phyloP scores from a whole-genome alignment of 257 asterid genomes.

The Solanum virginianum region DNA sequence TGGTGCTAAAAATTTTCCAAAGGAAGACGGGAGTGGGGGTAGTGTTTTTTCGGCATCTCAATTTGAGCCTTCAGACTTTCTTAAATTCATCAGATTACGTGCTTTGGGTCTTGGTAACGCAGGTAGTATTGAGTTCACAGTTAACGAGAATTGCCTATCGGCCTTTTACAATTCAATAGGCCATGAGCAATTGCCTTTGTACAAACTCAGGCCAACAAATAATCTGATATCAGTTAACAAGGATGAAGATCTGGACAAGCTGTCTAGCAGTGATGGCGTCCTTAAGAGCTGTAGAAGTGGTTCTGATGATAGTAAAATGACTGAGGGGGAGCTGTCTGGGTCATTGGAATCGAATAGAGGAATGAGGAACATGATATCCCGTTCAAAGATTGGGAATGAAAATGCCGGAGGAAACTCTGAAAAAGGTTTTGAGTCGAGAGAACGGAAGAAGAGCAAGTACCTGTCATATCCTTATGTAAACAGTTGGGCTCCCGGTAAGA shows the following conservation, averaged over 20 bases:
- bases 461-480: conserved; percentile 64
- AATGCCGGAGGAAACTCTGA: conserved; percentile 4
- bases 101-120: conserved; percentile 27
- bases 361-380: not conserved
- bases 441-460: conserved; percentile 76
- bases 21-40: not conserved
- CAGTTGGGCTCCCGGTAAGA: conserved; percentile 2
- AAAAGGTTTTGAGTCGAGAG: conserved; percentile 33
- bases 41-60: conserved; percentile 23
- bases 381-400: not conserved
- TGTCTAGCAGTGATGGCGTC: not conserved
- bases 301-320: conserved; percentile 6
- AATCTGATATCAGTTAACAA: not conserved
- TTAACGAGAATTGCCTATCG: conserved; percentile 35
- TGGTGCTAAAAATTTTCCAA: conserved; percentile 2
- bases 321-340: not conserved
- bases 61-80: conserved; percentile 40
- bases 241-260: conserved; percentile 2
- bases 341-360: not conserved
- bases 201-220: conserved; percentile 28
- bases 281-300: not conserved
- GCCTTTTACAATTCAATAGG: conserved; percentile 60
- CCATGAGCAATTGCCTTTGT: conserved; percentile 52
- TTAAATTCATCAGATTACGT: conserved; percentile 20
- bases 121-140: conserved; percentile 28